These are phyloP conservation scores for Graphium sp. DNA, from an alignment of 2,329 filamentous ascomycete genomes.

Conservation along the genomic window DNA sequence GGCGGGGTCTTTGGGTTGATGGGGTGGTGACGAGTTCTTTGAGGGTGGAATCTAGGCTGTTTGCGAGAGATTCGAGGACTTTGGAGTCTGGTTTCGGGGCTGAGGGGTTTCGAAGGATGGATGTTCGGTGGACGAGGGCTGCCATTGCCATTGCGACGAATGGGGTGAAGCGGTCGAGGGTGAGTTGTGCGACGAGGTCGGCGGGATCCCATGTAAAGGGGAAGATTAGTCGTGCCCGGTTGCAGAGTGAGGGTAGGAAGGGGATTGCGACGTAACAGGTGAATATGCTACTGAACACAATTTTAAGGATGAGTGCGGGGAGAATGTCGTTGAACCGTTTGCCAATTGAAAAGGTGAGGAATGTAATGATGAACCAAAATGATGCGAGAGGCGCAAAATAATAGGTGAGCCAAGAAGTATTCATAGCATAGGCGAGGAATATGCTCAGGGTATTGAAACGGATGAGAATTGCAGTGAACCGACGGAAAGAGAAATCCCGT, in stretches of 20 bases:
- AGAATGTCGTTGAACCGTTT: constrained; percentile 22
- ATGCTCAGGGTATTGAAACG: constrained; percentile 39
- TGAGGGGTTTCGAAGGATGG: constrained; percentile 2
- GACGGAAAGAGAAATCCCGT: constrained; percentile 35
- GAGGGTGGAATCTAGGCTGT: not conserved
- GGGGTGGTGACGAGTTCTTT: not conserved
- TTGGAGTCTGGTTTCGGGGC: not conserved
- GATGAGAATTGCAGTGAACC: constrained; percentile 33
- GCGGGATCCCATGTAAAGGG: constrained; percentile 27
- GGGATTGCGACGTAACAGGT: constrained; percentile 15
- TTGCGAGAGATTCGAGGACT: not conserved
- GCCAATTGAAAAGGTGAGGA: constrained; percentile 26
- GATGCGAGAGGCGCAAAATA: constrained; percentile 41
- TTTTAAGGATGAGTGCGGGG: constrained; percentile 26
- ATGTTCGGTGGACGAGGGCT: constrained; percentile 17
- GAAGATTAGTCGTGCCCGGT: constrained; percentile 20
- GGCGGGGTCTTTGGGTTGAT: constrained; percentile 2
- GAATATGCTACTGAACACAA: constrained; percentile 23
- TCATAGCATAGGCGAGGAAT: constrained; percentile 35
- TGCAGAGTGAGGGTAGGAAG: constrained; percentile 12
- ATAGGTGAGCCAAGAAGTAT: constrained; percentile 31
- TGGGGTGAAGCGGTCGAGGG: constrained; percentile 34
- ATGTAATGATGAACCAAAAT: constrained; percentile 47
- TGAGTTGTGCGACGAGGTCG: constrained; percentile 31
- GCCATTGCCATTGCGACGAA: constrained; percentile 37